Conservation (phyloP, 2,329 filamentous ascomycete genomes). For the Emergomyces pasteurianus region DNA sequence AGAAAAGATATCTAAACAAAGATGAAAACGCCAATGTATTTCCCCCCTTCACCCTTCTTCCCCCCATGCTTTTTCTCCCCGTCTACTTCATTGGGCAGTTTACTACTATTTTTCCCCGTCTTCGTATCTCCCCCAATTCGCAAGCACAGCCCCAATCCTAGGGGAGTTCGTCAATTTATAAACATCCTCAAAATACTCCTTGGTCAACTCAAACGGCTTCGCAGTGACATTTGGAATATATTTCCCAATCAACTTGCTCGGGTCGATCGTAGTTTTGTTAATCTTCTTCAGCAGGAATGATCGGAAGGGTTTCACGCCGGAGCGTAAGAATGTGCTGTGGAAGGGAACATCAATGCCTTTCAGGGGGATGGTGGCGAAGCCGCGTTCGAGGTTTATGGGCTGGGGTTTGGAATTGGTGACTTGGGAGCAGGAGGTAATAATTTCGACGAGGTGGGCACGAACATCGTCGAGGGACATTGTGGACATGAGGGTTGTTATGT, state of each 20-base stretch:
- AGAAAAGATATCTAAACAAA: not conserved
- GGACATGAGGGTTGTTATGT: constrained; percentile 86
- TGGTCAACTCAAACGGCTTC: constrained; percentile 85
- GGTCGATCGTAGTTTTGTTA: constrained; percentile 97
- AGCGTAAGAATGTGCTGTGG: constrained; percentile 96
- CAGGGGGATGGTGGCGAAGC: constrained; percentile 92
- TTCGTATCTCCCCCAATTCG: constrained; percentile 71
- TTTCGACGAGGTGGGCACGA: constrained; percentile 77
- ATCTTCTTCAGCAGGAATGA: constrained; percentile 99
- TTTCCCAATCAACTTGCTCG: constrained; percentile 90
- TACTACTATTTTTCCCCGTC: constrained; percentile 14
- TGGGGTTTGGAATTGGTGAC: constrained; percentile 79
- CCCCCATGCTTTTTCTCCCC: not conserved
- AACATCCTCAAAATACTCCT: constrained; percentile 99
- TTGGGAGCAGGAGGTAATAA: constrained; percentile 79
- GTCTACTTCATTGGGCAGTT: not conserved
- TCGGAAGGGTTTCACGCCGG: constrained; percentile 97
- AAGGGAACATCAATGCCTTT: constrained; percentile 97
- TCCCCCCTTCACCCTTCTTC: not conserved
- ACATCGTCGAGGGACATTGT: constrained; percentile 79
- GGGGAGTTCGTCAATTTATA: constrained; percentile 80
- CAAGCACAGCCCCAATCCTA: constrained; percentile 46
- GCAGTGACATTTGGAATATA: constrained; percentile 99
- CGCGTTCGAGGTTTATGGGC: constrained; percentile 81
- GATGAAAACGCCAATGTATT: constrained; percentile 2